Percentiles rank a stretch among this genome's conserved stretches.
phyloP scores from a whole-genome alignment of 371 early-diverging fungal species.

The Encephalitozoon cuniculi region DNA sequence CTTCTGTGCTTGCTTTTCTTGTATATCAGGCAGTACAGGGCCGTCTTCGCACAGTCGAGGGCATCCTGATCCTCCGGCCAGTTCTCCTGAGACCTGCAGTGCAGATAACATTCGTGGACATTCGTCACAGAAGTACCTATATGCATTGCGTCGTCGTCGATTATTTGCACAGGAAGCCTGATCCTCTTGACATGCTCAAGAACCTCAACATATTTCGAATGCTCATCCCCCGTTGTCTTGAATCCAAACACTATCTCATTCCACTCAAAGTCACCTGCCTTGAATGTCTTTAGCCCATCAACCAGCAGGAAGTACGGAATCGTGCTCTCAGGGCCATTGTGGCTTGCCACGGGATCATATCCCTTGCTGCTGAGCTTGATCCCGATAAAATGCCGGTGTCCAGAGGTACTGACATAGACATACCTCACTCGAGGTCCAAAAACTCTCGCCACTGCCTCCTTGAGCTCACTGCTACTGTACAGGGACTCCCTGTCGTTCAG shows the following conservation, averaged over 20 bases:
- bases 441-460: not conserved
- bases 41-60: constrained; percentile 35
- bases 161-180: constrained; percentile 32
- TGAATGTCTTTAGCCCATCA: not conserved
- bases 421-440: constrained; percentile 16
- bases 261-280: not conserved
- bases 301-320: constrained; percentile 19
- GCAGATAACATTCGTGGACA: not conserved
- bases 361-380: constrained; percentile 4
- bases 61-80: constrained; percentile 45
- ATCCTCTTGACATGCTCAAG: constrained; percentile 23
- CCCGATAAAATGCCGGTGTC: constrained; percentile 22
- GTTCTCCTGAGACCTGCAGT: constrained; percentile 2
- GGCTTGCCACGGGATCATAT: not conserved
- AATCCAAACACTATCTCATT: constrained; percentile 15
- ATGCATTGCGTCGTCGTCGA: constrained; percentile 3
- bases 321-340: not conserved
- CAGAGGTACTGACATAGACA: not conserved
- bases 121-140: not conserved
- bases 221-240: not conserved
- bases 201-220: constrained; percentile 18
- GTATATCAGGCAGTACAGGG: constrained; percentile 41
- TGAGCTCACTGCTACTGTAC: not conserved
- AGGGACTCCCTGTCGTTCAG: not conserved
- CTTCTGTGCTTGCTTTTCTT: constrained; percentile 10